Base-by-base conservation (phyloP, 108 stramenopile genomes). In the Nitzschia putrida region DNA sequence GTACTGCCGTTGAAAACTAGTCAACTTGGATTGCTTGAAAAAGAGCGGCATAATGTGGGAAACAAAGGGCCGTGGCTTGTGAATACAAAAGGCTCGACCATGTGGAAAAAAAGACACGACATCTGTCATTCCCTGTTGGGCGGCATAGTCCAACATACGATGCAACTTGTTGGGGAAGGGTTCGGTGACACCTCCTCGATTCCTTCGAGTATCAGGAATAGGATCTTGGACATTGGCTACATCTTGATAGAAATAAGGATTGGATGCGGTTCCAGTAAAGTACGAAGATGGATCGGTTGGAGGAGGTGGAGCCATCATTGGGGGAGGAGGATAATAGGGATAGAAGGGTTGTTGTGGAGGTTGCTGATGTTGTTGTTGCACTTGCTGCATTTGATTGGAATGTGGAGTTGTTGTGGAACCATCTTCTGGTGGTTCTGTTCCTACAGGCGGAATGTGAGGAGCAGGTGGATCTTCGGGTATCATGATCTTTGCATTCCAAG, bases 1-100 rank as follows among this genome's bases (percentile, higher is more conserved):
- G 23, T 63, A 63, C 79, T 96, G 94, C 20, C 96, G 66, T 74
- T 96, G 94, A 68, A 97, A 95, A 51, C 80, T 81, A 21, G 89
- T 81, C 63, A 88, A 73, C 61, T 84, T 87, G 64, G 86, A 84
- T 57, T 89, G 92, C 21, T 81, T 83, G 70, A 96, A 97, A 77
- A 89, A 94, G 14, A 60, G 51, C 11, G 90, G 89, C 88, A 97
- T 85, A 39, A 93, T 68, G 16, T 85, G 64, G 25, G 81, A 56
- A 45, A 77, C 76, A 65, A 91, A 91, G 8, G 67, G 47, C 41
- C 74, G 59, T 2, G 87, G 81, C 25, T 88, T 74, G 60, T 88
- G 87, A 41, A 91, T 85, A 21, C 75, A 72, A 70, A 91, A 86
- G 0, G 83, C 83, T 50, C 85, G 66, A 22, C 90, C 90, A 39